These are phyloP conservation scores for Geranium incanum DNA, from an alignment of 441 rosid genomes.

Conservation along the genomic window DNA sequence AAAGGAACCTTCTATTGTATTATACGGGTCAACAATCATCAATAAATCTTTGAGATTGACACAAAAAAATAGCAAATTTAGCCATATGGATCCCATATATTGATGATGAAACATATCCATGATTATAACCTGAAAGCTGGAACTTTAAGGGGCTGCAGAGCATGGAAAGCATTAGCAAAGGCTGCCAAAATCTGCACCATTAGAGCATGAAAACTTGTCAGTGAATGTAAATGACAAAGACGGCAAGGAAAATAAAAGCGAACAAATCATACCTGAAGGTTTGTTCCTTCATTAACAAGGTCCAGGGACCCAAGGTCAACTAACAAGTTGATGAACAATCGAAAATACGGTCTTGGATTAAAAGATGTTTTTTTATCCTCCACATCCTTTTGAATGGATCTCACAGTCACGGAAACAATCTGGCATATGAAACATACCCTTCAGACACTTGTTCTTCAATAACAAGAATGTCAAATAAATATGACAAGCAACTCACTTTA, in stretches of 20 bases:
- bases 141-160: conserved; percentile 80
- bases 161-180: conserved; percentile 83
- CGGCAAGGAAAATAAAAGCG: conserved; percentile 7
- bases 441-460: not conserved
- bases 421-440: conserved; percentile 30
- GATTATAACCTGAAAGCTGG: conserved; percentile 83
- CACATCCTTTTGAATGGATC: conserved; percentile 71
- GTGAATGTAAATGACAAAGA: conserved; percentile 3
- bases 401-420: conserved; percentile 73
- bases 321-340: conserved; percentile 86
- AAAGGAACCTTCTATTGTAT: too few relatives aligned
- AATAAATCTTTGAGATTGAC: too few relatives aligned
- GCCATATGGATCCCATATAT: not conserved
- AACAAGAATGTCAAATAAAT: not conserved
- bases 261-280: conserved; percentile 58
- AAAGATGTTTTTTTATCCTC: conserved; percentile 82
- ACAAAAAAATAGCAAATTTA: not conserved
- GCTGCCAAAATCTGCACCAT: conserved; percentile 67
- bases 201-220: conserved; percentile 16
- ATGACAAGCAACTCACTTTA: conserved; percentile 38
- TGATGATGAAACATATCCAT: conserved; percentile 15
- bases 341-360: conserved; percentile 90
- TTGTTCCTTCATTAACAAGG: conserved; percentile 58
- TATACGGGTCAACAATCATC: too few relatives aligned
- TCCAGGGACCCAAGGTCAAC: conserved; percentile 65